Evolutionary conservation across 73 alveolate genomes (phyloP), one percentile per base, ranked within the genome.

Genomic region (Urostyla sp.): DNA sequence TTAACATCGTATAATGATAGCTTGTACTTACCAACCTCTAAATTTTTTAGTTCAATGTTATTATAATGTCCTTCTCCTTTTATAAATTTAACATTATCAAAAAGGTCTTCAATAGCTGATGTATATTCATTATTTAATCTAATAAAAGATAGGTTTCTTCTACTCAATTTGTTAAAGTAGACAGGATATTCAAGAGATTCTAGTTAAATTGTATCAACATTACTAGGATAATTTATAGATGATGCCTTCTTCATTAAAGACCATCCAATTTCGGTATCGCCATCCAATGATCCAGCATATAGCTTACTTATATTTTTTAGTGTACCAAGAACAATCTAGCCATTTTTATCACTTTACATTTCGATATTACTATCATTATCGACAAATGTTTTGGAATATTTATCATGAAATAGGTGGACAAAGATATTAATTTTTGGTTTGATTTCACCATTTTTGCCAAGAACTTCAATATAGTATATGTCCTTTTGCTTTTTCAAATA

Each of bases 361-460:
- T 28, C 56, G 16, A 84, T 73, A 21, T 43, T 58, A 34, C 31
- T 16, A 30, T 6, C 6, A 2, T 13, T 18, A 35, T 26, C 51
- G 20, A 2, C 54, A 7, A n/a, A 4, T 2, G 2, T 10, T 31
- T 7, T 10, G 5, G 20, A 1, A 28, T 48, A 8, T 21, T 46
- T 23, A 10, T n/a, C 7, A 28, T 51, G 72, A 40, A n/a, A 32
- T 34, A 69, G 18, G 30, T 30, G 37, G 52, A 83, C 37, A 16
- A 40, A 32, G 51, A 75, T 46, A 16, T 31, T 24, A 21, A 24
- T 0, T 0, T 57, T 49, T 10, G 69, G 58, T 50, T 73, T 60
- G 32, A 89, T 86, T 75, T 79, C 91, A 43, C 89, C 90, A 55
- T 79, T 82, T 60, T 83, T 85, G 23, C 93, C 93, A 11, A 85